These are phyloP conservation scores for Populus pruinosa DNA, from an alignment of 345 rosid genomes.

Conservation along the genomic window DNA sequence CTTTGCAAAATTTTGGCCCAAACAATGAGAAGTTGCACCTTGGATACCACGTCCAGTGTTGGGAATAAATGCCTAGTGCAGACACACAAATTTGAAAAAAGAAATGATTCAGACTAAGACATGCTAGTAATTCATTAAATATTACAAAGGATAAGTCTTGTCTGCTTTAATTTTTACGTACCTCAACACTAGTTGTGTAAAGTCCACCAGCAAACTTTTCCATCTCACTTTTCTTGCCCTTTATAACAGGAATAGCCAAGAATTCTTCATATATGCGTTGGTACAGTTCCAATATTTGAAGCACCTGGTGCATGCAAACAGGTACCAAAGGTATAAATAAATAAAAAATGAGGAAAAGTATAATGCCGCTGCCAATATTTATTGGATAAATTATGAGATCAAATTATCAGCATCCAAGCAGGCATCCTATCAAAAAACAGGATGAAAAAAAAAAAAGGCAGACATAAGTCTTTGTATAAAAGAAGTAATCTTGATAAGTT, in stretches of 20 bases:
- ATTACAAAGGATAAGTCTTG: not conserved
- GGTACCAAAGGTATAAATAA: not conserved
- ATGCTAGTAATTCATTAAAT: not conserved
- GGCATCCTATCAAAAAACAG: not conserved
- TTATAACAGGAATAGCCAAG: conserved; percentile 85
- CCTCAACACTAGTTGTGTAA: conserved; percentile 97
- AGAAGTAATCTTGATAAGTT: not conserved
- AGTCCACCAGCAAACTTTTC: conserved; percentile 98
- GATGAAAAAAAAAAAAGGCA: not conserved
- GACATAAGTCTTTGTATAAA: not conserved
- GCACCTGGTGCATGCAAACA: conserved; percentile 43
- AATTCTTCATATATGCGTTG: conserved; percentile 83
- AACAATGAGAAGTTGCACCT: conserved; percentile 97
- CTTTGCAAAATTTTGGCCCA: conserved; percentile 95
- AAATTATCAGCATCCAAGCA: not conserved
- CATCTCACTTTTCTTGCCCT: conserved; percentile 93
- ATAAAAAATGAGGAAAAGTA: not conserved
- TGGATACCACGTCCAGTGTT: conserved; percentile 96
- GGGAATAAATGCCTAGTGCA: conserved; percentile 84
- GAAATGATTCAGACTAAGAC: not conserved
- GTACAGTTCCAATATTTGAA: conserved; percentile 80
- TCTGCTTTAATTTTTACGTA: conserved; percentile 14
- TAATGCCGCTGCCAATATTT: not conserved
- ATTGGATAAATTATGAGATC: not conserved
- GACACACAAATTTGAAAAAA: not conserved